Evolutionary conservation across 2,329 filamentous ascomycete species (phyloP).

Genomic region (Xylariaceae sp.): DNA sequence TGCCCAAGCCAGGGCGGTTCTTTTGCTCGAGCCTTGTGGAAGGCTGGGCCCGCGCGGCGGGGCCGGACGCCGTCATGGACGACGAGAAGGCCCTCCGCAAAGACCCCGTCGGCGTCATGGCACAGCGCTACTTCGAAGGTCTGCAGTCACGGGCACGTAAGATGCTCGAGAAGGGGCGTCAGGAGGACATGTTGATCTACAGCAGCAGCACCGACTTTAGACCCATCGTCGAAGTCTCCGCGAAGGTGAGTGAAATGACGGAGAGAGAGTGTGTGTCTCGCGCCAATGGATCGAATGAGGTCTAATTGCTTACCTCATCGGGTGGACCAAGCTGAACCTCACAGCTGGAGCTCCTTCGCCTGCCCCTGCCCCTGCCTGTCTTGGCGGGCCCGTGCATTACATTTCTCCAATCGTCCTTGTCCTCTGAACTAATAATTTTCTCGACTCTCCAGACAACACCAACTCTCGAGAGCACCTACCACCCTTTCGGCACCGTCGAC

Average conservation of each 20-base stretch:
- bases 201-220: not conserved
- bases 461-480: not conserved
- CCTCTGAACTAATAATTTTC: slow-evolving; percentile 3
- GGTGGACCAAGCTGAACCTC: too few relatives aligned
- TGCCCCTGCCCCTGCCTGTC: too few relatives aligned
- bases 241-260: slow-evolving; percentile 9
- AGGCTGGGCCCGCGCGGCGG: not conserved
- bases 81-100: not conserved
- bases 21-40: too few relatives aligned
- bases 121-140: slow-evolving; percentile 2
- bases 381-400: too few relatives aligned
- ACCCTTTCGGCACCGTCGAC: too few relatives aligned
- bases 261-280: too few relatives aligned
- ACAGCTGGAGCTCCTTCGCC: too few relatives aligned
- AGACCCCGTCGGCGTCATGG: not conserved
- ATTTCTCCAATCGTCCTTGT: too few relatives aligned
- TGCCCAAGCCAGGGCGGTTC: too few relatives aligned
- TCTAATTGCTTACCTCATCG: too few relatives aligned
- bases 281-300: too few relatives aligned
- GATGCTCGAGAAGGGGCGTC: not conserved
- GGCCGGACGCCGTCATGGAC: not conserved
- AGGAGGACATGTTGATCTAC: slow-evolving; percentile 5
- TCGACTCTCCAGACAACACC: not conserved
- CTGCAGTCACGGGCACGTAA: slow-evolving; percentile 1
- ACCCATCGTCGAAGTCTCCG: too few relatives aligned